phyloP scores from a whole-genome alignment of 768 basidiomycete species.

The Stropharia rugosoannulata region DNA sequence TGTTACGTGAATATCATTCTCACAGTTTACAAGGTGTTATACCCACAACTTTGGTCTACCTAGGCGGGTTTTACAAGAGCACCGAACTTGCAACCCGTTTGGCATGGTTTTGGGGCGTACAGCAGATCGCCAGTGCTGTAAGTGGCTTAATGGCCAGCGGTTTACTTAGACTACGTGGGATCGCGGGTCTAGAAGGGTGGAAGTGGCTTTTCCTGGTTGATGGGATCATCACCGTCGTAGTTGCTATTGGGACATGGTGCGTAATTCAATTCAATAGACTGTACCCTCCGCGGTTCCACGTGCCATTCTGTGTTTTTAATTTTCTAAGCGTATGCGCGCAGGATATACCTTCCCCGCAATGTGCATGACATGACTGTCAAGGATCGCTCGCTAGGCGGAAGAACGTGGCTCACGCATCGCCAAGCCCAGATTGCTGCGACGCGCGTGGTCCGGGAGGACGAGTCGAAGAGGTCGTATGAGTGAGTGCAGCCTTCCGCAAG shows the following conservation, averaged over 20 bases:
- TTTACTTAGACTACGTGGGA: conserved; percentile 33
- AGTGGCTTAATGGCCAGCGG: conserved; percentile 42
- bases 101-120: conserved; percentile 43
- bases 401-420: conserved; percentile 33
- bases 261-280: neutral
- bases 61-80: conserved; percentile 41
- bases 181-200: conserved; percentile 36
- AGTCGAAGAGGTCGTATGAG: conserved; percentile 37
- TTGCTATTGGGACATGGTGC: conserved; percentile 32
- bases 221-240: conserved; percentile 34
- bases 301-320: neutral
- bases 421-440: conserved; percentile 36
- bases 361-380: conserved; percentile 20
- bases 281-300: neutral
- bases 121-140: conserved; percentile 34
- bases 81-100: conserved; percentile 41
- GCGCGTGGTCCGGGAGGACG: conserved; percentile 35
- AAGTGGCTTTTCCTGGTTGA: conserved; percentile 42
- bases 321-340: conserved; percentile 5
- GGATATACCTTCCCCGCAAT: conserved; percentile 36
- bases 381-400: conserved; percentile 32
- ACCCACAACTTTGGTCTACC: conserved; percentile 39
- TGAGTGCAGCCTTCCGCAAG: conserved; percentile 12
- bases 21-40: conserved; percentile 24
- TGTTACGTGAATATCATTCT: neutral